Conservation (phyloP, 108 stramenopile genomes). For the Nitzschia sp. region DNA sequence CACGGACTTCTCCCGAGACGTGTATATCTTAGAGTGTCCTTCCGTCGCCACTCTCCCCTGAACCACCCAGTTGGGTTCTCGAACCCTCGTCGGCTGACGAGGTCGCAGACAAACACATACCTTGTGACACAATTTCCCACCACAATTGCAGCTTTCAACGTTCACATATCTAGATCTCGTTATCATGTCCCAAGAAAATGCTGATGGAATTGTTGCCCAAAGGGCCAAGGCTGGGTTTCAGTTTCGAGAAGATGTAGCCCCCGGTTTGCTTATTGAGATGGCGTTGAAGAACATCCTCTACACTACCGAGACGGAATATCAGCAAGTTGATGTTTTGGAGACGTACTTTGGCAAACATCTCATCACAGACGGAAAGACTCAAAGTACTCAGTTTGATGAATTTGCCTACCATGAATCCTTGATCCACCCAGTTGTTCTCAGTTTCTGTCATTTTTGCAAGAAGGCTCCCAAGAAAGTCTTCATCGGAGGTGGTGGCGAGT, state of each 20-base stretch:
- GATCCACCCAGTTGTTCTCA: constrained; percentile 78
- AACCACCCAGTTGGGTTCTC: no score
- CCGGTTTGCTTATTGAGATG: constrained; percentile 56
- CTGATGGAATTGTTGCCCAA: constrained; percentile 34
- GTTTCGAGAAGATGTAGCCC: constrained; percentile 57
- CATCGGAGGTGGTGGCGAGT: constrained; percentile 88
- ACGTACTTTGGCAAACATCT: constrained; percentile 61
- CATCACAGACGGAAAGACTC: constrained; percentile 91
- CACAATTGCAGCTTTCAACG: no score
- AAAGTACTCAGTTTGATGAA: constrained; percentile 81
- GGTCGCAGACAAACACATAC: no score
- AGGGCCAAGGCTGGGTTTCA: constrained; percentile 52
- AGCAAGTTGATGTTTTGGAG: constrained; percentile 27
- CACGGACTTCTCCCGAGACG: no score
- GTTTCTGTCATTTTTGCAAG: constrained; percentile 33
- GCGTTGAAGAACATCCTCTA: constrained; percentile 45
- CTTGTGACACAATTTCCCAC: no score
- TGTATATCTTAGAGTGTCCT: no score
- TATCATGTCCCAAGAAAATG: no score
- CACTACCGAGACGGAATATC: constrained; percentile 43
- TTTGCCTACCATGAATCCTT: constrained; percentile 86
- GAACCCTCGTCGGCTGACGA: no score
- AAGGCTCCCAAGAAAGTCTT: constrained; percentile 66
- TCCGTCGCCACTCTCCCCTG: no score
- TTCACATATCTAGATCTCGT: no score